Conservation (phyloP, 2,329 filamentous ascomycete species). For the Sphaerostilbella broomeana region DNA sequence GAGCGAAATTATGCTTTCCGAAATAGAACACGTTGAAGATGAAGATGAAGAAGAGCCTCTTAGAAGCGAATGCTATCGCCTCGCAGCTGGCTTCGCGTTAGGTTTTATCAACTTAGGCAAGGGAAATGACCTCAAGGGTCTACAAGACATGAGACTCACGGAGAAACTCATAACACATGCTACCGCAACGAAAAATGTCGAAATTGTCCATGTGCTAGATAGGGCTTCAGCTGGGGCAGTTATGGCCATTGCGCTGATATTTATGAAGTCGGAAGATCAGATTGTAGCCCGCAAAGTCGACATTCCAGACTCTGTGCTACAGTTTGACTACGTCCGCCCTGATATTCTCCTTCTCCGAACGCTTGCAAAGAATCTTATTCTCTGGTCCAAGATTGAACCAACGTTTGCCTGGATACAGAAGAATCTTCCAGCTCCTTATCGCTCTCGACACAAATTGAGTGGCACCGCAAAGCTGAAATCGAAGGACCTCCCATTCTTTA, state of each 20-base stretch:
- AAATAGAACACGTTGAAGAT: slow-evolving; percentile 79
- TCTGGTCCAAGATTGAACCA: slow-evolving; percentile 80
- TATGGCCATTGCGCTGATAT: slow-evolving; percentile 83
- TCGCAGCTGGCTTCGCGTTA: slow-evolving; percentile 88
- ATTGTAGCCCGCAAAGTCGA: slow-evolving; percentile 87
- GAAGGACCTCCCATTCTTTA: slow-evolving; percentile 84
- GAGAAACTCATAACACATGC: slow-evolving; percentile 82
- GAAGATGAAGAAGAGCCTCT: slow-evolving; percentile 79
- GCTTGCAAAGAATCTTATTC: slow-evolving; percentile 80
- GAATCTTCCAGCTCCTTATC: slow-evolving; percentile 67
- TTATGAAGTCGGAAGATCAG: slow-evolving; percentile 91
- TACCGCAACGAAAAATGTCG: slow-evolving; percentile 82
- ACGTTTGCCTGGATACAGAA: slow-evolving; percentile 66
- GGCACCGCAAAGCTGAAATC: slow-evolving; percentile 60
- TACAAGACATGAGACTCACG: slow-evolving; percentile 89
- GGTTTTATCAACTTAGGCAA: slow-evolving; percentile 93
- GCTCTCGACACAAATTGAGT: slow-evolving; percentile 52
- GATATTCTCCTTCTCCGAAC: slow-evolving; percentile 89
- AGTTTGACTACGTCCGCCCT: slow-evolving; percentile 93
- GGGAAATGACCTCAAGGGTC: slow-evolving; percentile 76
- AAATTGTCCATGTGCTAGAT: slow-evolving; percentile 87
- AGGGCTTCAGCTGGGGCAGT: slow-evolving; percentile 90
- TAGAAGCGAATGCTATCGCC: slow-evolving; percentile 89
- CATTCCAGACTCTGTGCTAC: slow-evolving; percentile 79
- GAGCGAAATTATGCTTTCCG: slow-evolving; percentile 98